Percentiles rank a stretch among this genome's conserved stretches.
phyloP scores from a whole-genome alignment of 2,329 filamentous ascomycete species.

The Penicillium rolfsii region DNA sequence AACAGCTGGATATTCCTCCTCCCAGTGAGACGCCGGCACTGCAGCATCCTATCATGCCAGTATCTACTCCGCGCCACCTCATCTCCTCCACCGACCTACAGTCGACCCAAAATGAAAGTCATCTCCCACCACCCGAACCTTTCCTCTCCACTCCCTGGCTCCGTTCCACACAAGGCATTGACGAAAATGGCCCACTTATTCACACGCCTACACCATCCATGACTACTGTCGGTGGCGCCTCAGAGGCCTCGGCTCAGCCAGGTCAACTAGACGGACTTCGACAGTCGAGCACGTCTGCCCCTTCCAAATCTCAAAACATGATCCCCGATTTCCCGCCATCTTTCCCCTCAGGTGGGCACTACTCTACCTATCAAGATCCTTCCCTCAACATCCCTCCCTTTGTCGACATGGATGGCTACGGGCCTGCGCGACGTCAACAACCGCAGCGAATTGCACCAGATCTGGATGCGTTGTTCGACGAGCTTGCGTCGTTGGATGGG shows the following conservation, averaged over 20 bases:
- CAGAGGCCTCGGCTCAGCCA: conserved; percentile 26
- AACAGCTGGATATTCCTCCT: conserved; percentile 13
- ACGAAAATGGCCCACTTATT: conserved; percentile 32
- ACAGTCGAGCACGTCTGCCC: conserved; percentile 24
- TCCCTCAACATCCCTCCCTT: conserved; percentile 33
- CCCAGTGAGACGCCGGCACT: conserved; percentile 11
- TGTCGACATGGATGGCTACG: conserved; percentile 38
- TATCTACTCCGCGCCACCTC: conserved; percentile 16
- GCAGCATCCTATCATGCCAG: conserved; percentile 11
- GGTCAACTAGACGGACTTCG: conserved; percentile 25
- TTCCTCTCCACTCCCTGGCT: conserved; percentile 37
- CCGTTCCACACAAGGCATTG: conserved; percentile 29
- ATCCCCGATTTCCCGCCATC: conserved; percentile 30
- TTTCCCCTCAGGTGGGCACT: conserved; percentile 31
- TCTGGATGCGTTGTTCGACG: conserved; percentile 59
- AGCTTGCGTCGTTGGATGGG: conserved; percentile 60
- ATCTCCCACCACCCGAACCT: conserved; percentile 20
- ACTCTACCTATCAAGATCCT: conserved; percentile 35
- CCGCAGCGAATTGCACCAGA: conserved; percentile 41
- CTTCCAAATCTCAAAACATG: conserved; percentile 27
- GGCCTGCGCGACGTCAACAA: conserved; percentile 25
- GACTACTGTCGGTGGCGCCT: conserved; percentile 25
- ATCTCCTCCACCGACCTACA: conserved; percentile 6
- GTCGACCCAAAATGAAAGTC: conserved; percentile 10
- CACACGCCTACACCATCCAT: conserved; percentile 36